These are phyloP conservation scores for Termitomyces eurrhizus DNA, from an alignment of 768 basidiomycete genomes.

Conservation along the genomic window DNA sequence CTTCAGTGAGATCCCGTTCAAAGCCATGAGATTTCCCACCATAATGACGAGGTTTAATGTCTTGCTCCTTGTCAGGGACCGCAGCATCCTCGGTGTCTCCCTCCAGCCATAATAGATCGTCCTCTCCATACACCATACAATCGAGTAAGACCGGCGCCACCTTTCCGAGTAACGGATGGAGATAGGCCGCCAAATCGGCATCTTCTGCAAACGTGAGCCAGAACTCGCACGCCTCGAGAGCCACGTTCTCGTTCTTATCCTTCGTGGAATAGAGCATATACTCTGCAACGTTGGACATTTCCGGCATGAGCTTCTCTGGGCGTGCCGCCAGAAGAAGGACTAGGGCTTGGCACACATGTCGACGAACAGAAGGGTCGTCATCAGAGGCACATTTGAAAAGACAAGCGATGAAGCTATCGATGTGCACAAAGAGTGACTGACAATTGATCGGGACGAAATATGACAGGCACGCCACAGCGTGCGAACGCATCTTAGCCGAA, in stretches of 20 bases:
- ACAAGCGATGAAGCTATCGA: slow-evolving; percentile 90
- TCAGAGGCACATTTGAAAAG: slow-evolving; percentile 95
- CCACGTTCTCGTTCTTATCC: slow-evolving; percentile 95
- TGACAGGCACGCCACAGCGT: slow-evolving; percentile 91
- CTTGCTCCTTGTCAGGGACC: slow-evolving; percentile 90
- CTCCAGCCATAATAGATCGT: slow-evolving; percentile 93
- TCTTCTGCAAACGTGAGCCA: slow-evolving; percentile 99
- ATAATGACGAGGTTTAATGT: slow-evolving; percentile 96
- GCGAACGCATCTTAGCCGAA: slow-evolving; percentile 84
- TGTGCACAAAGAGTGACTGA: slow-evolving; percentile 84
- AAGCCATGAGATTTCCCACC: slow-evolving; percentile 80
- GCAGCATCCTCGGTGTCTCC: slow-evolving; percentile 85
- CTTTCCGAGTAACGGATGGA: slow-evolving; percentile 84
- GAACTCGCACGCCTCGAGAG: slow-evolving; percentile 98
- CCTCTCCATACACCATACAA: slow-evolving; percentile 96
- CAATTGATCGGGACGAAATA: slow-evolving; percentile 88
- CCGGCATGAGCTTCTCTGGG: slow-evolving; percentile 95
- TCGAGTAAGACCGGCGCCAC: slow-evolving; percentile 94
- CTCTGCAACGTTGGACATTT: slow-evolving; percentile 92
- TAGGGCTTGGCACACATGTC: slow-evolving; percentile 93
- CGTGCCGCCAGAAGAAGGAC: slow-evolving; percentile 89
- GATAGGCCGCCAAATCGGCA: slow-evolving; percentile 75
- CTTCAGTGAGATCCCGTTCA: slow-evolving; percentile 61
- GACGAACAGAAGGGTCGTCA: slow-evolving; percentile 88
- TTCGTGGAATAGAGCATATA: slow-evolving; percentile 99